Evolutionary conservation across 225 moss, liverwort and hornwort genomes (phyloP), one percentile per base, ranked within the genome.

Genomic region (Neckera pumila): DNA sequence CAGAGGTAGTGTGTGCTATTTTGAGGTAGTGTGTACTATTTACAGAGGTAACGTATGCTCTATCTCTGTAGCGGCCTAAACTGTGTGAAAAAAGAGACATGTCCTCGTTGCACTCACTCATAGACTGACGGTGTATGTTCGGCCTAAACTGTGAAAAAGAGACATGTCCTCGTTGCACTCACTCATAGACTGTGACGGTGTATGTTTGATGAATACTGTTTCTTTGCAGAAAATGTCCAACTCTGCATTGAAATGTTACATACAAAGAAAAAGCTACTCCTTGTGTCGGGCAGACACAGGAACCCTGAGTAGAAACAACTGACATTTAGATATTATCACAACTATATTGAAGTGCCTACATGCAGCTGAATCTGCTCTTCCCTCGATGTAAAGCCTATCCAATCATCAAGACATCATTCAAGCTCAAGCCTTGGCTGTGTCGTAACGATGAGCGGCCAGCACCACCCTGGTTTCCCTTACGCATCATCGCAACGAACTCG

Each of bases 401-500:
- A 69, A 94, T 92, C 97, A 93, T 96, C 89, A 97, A 91, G 47
- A 91, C 93, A 87, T 96, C 96, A 81, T 92, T 91, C 66, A 97
- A 90, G 93, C 88, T 95, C 97, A 97, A 91, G 90, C 95, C 94
- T 89, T 95, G 93, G 86, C 92, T 96, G 90, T 94, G 95, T 30
- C 96, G 95, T 90, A 96, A 93, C 36, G 94, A 91, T 65, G 87
- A 72, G 73, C 97, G 95, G 33, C 96, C 97, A 76, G 94, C 90
- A 72, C 94, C 92, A 21, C 95, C 96, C 74, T 86, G 84, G 84
- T 97, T 97, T 47, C 97, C 97, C 86, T 94, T 95, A 0, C 97
- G 92, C 97, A 97, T 97, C 97, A 97, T 97, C 40, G 97, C 92
- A 58, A 97, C 97, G 51, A 97, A 97, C 82, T 97, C 97, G 65